These are phyloP conservation scores for Hevea brasiliensis DNA, from an alignment of 345 rosid species.

Conservation along the genomic window DNA sequence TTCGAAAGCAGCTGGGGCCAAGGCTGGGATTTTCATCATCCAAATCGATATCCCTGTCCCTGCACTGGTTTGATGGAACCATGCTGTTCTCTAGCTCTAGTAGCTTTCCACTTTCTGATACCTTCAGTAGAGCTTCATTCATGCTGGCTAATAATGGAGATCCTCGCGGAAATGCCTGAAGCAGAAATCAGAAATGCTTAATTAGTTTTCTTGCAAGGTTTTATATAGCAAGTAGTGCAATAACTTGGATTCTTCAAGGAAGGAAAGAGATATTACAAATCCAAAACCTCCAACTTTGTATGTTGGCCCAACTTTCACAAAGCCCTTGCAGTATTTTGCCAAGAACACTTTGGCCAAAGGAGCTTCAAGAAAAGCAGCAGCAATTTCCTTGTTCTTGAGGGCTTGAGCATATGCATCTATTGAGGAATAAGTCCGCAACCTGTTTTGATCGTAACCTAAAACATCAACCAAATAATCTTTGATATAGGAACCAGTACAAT, in stretches of 20 bases:
- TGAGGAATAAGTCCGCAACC: constrained; percentile 1
- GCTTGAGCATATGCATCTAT: constrained; percentile 8
- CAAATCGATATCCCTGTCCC: not conserved
- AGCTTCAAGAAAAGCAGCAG: constrained; percentile 28
- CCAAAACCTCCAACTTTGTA: constrained; percentile 29
- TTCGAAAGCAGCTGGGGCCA: constrained; percentile 16
- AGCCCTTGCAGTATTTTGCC: constrained; percentile 22
- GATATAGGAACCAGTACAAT: constrained; percentile 4
- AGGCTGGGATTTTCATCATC: constrained; percentile 23
- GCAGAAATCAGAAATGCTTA: not conserved
- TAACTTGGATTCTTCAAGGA: too few relatives aligned
- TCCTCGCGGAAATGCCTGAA: constrained; percentile 25
- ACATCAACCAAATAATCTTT: constrained; percentile 15
- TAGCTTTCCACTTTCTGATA: constrained; percentile 31
- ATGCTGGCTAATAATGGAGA: constrained; percentile 25
- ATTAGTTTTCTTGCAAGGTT: not conserved
- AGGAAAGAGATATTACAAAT: constrained; percentile 15
- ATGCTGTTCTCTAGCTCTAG: constrained; percentile 16
- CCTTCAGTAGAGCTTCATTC: constrained; percentile 25
- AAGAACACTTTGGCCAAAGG: constrained; percentile 28
- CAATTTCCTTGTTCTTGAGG: constrained; percentile 14
- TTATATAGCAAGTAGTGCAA: not conserved
- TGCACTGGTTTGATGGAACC: constrained; percentile 17
- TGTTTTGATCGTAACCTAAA: not conserved
- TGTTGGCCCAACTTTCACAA: constrained; percentile 7